These are phyloP conservation scores for Adansonia madagascariensis DNA, from an alignment of 441 rosid genomes.

Conservation along the genomic window DNA sequence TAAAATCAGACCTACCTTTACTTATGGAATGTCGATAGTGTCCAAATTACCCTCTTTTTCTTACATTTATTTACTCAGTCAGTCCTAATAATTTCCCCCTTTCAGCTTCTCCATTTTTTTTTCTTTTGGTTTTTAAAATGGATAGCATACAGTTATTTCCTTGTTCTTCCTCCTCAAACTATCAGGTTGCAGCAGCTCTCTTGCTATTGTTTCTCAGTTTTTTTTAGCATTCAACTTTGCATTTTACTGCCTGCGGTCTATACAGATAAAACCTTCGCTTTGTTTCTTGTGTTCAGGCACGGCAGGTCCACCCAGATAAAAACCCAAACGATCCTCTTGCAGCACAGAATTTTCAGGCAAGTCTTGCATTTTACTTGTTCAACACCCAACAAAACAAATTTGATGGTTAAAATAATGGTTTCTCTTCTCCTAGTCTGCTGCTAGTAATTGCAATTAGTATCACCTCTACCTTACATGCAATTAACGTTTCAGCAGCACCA, in stretches of 20 bases:
- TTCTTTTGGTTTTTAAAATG: too few relatives aligned
- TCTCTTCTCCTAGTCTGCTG: background rate
- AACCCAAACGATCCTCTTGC: slow-evolving; percentile 95
- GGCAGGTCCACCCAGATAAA: slow-evolving; percentile 97
- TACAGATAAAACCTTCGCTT: background rate
- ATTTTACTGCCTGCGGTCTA: background rate
- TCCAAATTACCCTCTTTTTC: background rate
- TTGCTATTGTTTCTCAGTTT: background rate
- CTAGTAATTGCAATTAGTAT: background rate
- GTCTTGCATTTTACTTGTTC: background rate
- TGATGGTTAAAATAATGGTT: background rate
- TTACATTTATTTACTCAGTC: background rate
- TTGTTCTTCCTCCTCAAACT: background rate
- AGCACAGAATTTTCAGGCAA: slow-evolving; percentile 92
- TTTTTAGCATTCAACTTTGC: background rate
- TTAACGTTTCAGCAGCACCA: background rate
- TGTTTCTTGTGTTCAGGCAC: slow-evolving; percentile 64
- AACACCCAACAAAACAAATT: background rate
- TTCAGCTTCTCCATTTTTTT: too few relatives aligned
- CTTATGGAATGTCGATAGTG: background rate
- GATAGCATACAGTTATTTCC: too few relatives aligned
- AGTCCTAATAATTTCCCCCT: background rate
- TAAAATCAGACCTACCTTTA: background rate
- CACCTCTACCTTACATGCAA: background rate
- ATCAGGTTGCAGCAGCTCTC: background rate